Evolutionary conservation across 208 protist genomes (phyloP).

Genomic region (Crithidia sp.): DNA sequence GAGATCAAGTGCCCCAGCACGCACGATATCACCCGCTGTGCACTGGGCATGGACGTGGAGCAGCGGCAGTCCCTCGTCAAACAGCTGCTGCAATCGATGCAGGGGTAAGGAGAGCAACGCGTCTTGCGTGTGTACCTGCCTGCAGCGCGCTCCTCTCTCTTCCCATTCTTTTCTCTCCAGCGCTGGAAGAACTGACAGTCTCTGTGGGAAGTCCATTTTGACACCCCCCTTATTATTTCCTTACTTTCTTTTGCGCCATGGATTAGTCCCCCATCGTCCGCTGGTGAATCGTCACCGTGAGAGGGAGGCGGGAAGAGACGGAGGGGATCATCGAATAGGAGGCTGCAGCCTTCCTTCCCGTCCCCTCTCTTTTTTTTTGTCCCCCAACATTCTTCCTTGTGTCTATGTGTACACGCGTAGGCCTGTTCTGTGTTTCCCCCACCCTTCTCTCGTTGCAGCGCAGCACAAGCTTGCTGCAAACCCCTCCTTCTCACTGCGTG

Average conservation of each 20-base stretch:
- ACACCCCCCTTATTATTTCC: too few species aligned
- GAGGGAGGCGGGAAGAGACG: too few species aligned
- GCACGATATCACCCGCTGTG: conserved; percentile 58
- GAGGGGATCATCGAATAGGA: too few species aligned
- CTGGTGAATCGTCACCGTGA: too few species aligned
- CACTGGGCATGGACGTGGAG: conserved; percentile 39
- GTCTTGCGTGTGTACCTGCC: background rate
- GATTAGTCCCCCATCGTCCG: too few species aligned
- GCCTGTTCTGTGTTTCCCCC: too few species aligned
- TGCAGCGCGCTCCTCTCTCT: background rate
- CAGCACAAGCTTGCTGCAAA: too few species aligned
- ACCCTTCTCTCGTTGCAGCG: too few species aligned
- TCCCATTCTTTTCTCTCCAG: background rate
- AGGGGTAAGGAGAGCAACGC: conserved; percentile 8
- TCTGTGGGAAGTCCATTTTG: too few species aligned
- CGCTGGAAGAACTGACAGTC: background rate
- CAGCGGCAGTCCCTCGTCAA: conserved; percentile 48
- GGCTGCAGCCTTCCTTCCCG: background rate
- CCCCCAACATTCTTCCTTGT: background rate
- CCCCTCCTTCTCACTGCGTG: too few species aligned
- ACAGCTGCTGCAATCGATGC: conserved; percentile 44
- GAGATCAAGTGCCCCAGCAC: conserved; percentile 53
- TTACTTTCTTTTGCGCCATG: too few species aligned
- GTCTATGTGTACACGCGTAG: too few species aligned
- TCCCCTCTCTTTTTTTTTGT: background rate